These are phyloP conservation scores for Bertia moriformis DNA, from an alignment of 2,329 filamentous ascomycete species.

Conservation along the genomic window DNA sequence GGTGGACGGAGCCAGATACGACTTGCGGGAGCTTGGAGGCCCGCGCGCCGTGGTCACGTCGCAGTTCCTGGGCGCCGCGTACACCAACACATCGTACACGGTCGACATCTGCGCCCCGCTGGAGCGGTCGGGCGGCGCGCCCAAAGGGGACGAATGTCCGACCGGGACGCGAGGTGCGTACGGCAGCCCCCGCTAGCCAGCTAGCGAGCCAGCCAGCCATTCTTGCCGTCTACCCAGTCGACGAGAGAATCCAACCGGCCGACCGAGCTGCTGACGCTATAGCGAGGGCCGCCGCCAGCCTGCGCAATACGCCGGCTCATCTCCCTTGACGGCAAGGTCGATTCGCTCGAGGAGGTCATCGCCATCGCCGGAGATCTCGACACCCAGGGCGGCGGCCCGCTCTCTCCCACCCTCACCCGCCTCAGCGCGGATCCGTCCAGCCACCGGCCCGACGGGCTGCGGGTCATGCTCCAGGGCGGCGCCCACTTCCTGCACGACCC, in stretches of 20 bases:
- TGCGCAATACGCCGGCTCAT: background rate
- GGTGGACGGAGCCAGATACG: background rate
- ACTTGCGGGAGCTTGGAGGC: background rate
- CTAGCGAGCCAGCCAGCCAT: too few relatives aligned
- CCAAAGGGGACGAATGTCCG: background rate
- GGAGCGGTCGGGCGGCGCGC: too few relatives aligned
- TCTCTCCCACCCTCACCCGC: slow-evolving; percentile 53
- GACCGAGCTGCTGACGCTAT: too few relatives aligned
- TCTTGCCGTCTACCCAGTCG: too few relatives aligned
- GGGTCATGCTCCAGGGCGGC: slow-evolving; percentile 29
- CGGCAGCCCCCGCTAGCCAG: too few relatives aligned
- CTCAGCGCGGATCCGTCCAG: slow-evolving; percentile 33
- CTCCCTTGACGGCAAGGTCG: background rate
- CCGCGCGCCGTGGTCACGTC: background rate
- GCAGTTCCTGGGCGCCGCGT: background rate
- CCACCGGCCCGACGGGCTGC: background rate
- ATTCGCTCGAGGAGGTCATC: background rate
- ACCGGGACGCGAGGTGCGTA: too few relatives aligned
- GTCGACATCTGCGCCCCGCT: background rate
- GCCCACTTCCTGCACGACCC: slow-evolving; percentile 36
- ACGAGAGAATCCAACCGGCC: too few relatives aligned
- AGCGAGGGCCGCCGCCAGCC: too few relatives aligned
- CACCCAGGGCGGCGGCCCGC: slow-evolving; percentile 9
- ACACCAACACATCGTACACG: background rate
- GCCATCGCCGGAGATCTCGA: background rate